These are phyloP conservation scores for Saccharata proteae DNA, from an alignment of 2,329 filamentous ascomycete genomes.

Conservation along the genomic window DNA sequence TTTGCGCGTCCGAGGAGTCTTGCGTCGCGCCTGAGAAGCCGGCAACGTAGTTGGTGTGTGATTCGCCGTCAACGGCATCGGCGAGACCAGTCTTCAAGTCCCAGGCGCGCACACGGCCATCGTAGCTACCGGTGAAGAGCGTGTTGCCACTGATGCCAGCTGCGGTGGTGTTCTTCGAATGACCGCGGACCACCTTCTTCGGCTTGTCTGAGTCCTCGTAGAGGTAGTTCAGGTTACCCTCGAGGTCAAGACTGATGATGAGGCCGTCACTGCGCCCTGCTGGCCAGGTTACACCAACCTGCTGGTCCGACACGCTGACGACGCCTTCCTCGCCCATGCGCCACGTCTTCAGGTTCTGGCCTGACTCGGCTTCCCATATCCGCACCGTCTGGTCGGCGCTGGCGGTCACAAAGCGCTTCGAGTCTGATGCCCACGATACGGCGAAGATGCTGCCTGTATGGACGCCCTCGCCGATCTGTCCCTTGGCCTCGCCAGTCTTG, in stretches of 20 bases:
- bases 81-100: slow-evolving; percentile 59
- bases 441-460: slow-evolving; percentile 91
- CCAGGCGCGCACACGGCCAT: slow-evolving; percentile 80
- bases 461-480: slow-evolving; percentile 65
- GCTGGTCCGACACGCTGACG: slow-evolving; percentile 68
- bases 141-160: slow-evolving; percentile 51
- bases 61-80: slow-evolving; percentile 61
- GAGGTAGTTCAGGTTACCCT: slow-evolving; percentile 84
- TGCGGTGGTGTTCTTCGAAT: slow-evolving; percentile 83
- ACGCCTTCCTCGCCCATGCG: slow-evolving; percentile 62
- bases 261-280: slow-evolving; percentile 70
- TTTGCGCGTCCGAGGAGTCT: slow-evolving; percentile 31
- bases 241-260: slow-evolving; percentile 79
- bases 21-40: slow-evolving; percentile 50
- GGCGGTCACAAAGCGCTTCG: slow-evolving; percentile 75
- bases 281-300: slow-evolving; percentile 89
- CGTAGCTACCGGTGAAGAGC: slow-evolving; percentile 82
- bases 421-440: slow-evolving; percentile 81
- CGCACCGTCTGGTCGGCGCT: slow-evolving; percentile 92
- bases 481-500: slow-evolving; percentile 77
- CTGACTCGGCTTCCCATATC: slow-evolving; percentile 80
- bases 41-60: slow-evolving; percentile 75
- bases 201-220: slow-evolving; percentile 58
- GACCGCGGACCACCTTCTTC: slow-evolving; percentile 64
- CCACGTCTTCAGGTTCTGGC: slow-evolving; percentile 71